Evolutionary conservation across 2,329 filamentous ascomycete species (phyloP), one percentile per base, ranked within the genome.

Genomic region (Cryphonectria carpinicola): DNA sequence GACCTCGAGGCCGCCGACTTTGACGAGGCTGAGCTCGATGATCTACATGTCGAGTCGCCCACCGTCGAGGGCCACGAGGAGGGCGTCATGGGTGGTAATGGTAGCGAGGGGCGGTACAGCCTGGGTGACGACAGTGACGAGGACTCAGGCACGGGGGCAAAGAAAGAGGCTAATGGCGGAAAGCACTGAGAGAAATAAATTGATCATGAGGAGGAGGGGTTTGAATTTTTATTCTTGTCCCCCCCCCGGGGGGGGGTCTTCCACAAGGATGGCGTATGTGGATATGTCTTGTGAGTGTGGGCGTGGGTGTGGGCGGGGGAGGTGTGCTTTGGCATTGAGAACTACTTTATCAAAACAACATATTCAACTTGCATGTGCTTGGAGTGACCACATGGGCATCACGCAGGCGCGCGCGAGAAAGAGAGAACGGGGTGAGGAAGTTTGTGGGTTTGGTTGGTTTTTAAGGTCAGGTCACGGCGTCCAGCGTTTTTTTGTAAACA

Each of bases 1-100:
- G 88, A 91, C 76, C 80, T 92, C 5, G 89, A 92, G 77, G 86
- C 88, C 0, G 87, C 84, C 2, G 89, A 90, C 75, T 91, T 91
- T 75, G 89, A 91, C 74, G 90, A 91, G 81, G 88, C 84, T 73
- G 88, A 90, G 78, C 79, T 92, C 60, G 89, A 91, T 71, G 88
- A 90, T 72, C 79, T 92, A 54, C 87, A 89, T 73, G 80, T 85
- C 43, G 78, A 81, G 52, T 85, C 85, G 32, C 86, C 87, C 0
- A 81, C 79, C 22, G 80, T 80, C 39, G 78, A 79, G 35, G 72
- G 76, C 66, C 77, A 78, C 25, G 79, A 77, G 37, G 71, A 72
- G 63, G 71, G 71, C 1, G 60, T 71, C 13, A 37, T 72, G 39
- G 74, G 80, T 60, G 46, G 46, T 49, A 74, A 80, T 56, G 22